phyloP scores from a whole-genome alignment of 805 yeast species.

The Starmerella bacillaris region DNA sequence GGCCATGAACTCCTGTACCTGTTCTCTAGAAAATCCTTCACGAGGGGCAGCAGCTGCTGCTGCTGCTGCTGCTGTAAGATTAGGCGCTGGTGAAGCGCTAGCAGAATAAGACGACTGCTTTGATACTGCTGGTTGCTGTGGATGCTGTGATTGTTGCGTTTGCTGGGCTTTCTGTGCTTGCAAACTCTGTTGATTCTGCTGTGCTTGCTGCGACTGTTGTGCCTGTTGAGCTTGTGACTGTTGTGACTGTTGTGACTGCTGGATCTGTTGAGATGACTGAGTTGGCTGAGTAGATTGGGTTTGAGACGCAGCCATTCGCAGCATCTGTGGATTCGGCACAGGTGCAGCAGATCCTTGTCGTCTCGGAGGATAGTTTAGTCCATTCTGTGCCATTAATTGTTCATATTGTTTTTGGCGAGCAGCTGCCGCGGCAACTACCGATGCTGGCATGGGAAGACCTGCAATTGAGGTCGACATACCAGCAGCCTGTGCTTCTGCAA shows the following conservation, averaged over 20 bases:
- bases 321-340: too few species aligned
- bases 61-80: conserved; percentile 1
- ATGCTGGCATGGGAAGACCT: conserved; percentile 18
- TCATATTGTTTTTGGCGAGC: conserved; percentile 3
- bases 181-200: conserved; percentile 18
- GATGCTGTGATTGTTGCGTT: conserved; percentile 9
- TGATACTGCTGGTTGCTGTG: background rate
- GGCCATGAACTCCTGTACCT: conserved; percentile 13
- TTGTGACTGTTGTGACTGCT: conserved; percentile 1
- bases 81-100: background rate
- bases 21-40: conserved; percentile 11
- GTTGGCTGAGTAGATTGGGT: background rate
- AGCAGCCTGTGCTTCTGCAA: conserved; percentile 2
- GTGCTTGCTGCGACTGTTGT: conserved; percentile 24
- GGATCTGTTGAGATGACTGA: conserved; percentile 9
- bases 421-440: conserved; percentile 17
- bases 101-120: background rate
- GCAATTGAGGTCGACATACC: conserved; percentile 15
- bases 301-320: background rate
- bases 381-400: conserved; percentile 10
- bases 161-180: conserved; percentile 9
- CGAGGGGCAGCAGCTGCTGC: conserved; percentile 5
- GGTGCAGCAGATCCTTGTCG: background rate
- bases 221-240: conserved; percentile 1
- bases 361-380: conserved; percentile 5